Conservation (phyloP, 768 basidiomycete genomes). For the Baorangia bicolor region DNA sequence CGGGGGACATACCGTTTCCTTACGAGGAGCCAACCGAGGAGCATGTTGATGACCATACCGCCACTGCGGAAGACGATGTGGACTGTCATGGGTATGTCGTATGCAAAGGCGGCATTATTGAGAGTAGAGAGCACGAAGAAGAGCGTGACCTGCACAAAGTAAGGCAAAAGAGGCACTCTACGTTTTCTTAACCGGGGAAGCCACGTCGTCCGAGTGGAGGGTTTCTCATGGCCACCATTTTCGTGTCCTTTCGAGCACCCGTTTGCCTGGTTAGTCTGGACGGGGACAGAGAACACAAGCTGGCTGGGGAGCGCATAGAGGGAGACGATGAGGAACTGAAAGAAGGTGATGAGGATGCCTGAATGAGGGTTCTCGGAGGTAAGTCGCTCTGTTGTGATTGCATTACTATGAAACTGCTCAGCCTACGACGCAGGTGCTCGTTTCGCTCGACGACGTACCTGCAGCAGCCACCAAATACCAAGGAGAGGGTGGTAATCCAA, state of each 20-base stretch:
- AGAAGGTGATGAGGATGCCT: conserved; percentile 84
- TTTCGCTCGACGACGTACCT: conserved; percentile 38
- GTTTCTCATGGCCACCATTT: neutral
- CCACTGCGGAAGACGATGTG: conserved; percentile 95
- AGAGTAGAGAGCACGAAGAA: conserved; percentile 79
- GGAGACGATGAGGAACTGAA: conserved; percentile 80
- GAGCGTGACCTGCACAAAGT: conserved; percentile 76
- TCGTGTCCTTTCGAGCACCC: neutral
- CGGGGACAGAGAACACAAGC: conserved; percentile 32
- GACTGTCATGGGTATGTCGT: conserved; percentile 83
- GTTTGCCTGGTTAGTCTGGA: neutral
- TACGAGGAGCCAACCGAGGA: conserved; percentile 68
- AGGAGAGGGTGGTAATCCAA: conserved; percentile 65
- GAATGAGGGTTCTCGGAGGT: conserved; percentile 66
- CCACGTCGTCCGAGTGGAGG: neutral
- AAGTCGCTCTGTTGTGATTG: conserved; percentile 71
- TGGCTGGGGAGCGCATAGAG: conserved; percentile 70
- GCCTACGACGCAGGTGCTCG: neutral
- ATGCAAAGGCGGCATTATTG: conserved; percentile 91
- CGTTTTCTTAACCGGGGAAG: conserved; percentile 56
- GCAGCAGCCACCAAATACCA: conserved; percentile 93
- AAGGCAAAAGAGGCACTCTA: conserved; percentile 67
- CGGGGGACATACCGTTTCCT: conserved; percentile 69
- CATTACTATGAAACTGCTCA: conserved; percentile 53
- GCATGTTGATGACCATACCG: conserved; percentile 80